Evolutionary conservation across 2,329 filamentous ascomycete species (phyloP), one percentile per base, ranked within the genome.

Genomic region (Fusarium transvaalense): DNA sequence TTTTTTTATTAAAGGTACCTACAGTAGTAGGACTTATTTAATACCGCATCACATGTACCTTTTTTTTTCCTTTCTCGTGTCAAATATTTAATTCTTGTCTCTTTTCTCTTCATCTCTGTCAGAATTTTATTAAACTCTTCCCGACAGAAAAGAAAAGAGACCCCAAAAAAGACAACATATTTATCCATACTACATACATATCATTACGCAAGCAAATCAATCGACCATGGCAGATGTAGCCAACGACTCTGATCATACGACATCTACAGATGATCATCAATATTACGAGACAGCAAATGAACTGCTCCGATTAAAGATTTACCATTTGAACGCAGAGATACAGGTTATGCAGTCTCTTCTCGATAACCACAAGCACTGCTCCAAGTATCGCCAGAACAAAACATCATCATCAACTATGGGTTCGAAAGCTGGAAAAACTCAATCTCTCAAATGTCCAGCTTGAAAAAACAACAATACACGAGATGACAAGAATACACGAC

Each of bases 301-400:
- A 3, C 4, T 19, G 14, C 61, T 64, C 35, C 19, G 9, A 13
- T 47, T 3, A 7, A 38, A 48, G 8, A 64, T 64, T 27, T 32
- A 2, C 15, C 6, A 12, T 0, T 13, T 64, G 2, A 5, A 17
- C 13, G n/a, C 6, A 14, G 53, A 64, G 13, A 37, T 64, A 9
- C 39, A 35, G 10, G 4, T 23, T 0, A 60, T 64, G 1, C 34
- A 31, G 8, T 3, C 46, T 5, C 9, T 64, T 0, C 61, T 64
- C 9, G 31, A 64, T 1, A 14, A 1, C 0, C 61, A 64, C n/a
- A 64, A 64, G 10, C 1, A 53, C 5, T 64, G 61, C 23, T 6
- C 13, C 10, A 60, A 34, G 19, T 35, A 25, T 3, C 31, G n/a
- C 8, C 35, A 43, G 0, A 38, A 6, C 10, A 25, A 4, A 5